Evolutionary conservation across 306 rosid genomes (phyloP).

Genomic region (Arachis hypogaea): DNA sequence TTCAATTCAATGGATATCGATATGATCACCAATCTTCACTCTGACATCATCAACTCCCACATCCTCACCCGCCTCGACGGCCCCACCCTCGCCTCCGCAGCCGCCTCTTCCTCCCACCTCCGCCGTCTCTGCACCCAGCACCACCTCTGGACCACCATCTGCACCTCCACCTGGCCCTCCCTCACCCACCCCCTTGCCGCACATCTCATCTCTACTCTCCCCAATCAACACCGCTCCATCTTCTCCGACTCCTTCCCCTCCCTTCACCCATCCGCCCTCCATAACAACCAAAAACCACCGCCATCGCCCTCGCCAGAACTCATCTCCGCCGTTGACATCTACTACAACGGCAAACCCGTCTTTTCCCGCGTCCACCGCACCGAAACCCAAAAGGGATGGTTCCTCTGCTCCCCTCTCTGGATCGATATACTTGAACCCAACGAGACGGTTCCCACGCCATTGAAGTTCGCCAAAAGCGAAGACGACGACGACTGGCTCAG

Average conservation of each 20-base stretch:
- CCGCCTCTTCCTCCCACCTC: conserved; percentile 54
- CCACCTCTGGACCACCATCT: conserved; percentile 63
- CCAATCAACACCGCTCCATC: conserved; percentile 61
- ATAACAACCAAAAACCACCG: neutral
- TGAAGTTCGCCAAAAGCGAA: conserved; percentile 36
- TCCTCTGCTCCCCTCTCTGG: conserved; percentile 65
- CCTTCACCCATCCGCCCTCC: conserved; percentile 49
- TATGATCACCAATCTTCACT: conserved; percentile 55
- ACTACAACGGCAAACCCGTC: conserved; percentile 49
- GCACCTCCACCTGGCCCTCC: conserved; percentile 77
- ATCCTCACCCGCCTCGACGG: conserved; percentile 82
- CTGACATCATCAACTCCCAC: conserved; percentile 66
- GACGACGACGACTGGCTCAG: conserved; percentile 42
- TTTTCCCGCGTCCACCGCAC: conserved; percentile 57
- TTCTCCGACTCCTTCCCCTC: conserved; percentile 76
- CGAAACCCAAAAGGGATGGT: conserved; percentile 61
- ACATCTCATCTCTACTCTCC: conserved; percentile 54
- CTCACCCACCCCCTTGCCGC: conserved; percentile 39
- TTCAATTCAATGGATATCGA: neutral
- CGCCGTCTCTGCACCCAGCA: conserved; percentile 61
- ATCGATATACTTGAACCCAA: conserved; percentile 61
- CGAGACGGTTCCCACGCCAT: conserved; percentile 54
- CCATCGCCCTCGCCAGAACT: conserved; percentile 33
- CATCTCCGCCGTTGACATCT: conserved; percentile 78
- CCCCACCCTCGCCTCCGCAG: conserved; percentile 57